A percentile compares a stretch with the other conserved stretches of the same genome.
Evolutionary conservation across 208 protist species (phyloP).

Genomic region (Endotrypanum monterogeii): DNA sequence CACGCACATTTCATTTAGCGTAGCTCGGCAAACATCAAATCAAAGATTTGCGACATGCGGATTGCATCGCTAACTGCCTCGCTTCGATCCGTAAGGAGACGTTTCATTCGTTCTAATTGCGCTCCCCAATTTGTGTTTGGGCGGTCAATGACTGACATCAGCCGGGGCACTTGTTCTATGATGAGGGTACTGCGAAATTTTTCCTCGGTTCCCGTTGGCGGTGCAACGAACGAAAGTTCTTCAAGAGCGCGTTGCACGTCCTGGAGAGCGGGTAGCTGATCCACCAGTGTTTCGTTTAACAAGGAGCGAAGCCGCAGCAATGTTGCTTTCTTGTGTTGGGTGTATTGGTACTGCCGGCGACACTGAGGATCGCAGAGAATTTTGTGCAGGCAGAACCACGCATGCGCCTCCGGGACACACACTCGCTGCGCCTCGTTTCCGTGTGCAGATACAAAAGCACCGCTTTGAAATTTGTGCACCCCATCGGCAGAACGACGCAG

Average conservation of each 20-base stretch:
- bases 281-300: constrained; percentile 86
- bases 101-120: constrained; percentile 32
- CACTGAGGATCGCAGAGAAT: constrained; percentile 85
- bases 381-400: constrained; percentile 91
- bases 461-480: constrained; percentile 71
- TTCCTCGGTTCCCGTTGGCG: constrained; percentile 85
- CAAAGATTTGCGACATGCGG: constrained; percentile 74
- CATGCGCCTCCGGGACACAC: constrained; percentile 85
- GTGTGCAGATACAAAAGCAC: constrained; percentile 52
- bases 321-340: constrained; percentile 78
- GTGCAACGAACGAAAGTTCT: constrained; percentile 89
- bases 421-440: constrained; percentile 72
- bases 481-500: constrained; percentile 47
- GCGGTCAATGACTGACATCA: constrained; percentile 66
- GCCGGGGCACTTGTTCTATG: constrained; percentile 87
- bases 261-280: constrained; percentile 88
- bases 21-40: constrained; percentile 67
- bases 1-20: not conserved
- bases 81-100: constrained; percentile 47
- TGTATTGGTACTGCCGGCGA: constrained; percentile 81
- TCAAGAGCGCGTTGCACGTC: constrained; percentile 87
- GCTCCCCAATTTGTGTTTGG: constrained; percentile 34
- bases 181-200: constrained; percentile 86
- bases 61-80: constrained; percentile 67
- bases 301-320: constrained; percentile 74